Conservation (phyloP, 257 asterid species). For the Thymus mandschuricus region DNA sequence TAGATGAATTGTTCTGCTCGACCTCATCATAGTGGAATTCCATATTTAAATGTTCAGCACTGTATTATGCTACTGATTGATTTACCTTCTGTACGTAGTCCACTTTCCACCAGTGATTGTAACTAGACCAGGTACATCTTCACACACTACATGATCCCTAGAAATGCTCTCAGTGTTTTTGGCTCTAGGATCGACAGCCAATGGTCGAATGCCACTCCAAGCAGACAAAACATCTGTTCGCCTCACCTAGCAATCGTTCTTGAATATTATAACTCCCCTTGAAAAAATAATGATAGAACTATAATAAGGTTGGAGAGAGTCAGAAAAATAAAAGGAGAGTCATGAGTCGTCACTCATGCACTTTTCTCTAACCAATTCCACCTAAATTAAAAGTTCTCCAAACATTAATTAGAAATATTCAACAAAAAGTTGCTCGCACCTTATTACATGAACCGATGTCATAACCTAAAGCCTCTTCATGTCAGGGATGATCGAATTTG, state of each 20-base stretch:
- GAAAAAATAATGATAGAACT: conserved; percentile 14
- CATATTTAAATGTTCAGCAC: background rate
- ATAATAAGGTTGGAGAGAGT: conserved; percentile 17
- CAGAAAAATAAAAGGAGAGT: conserved; percentile 1
- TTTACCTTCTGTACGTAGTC: conserved; percentile 98
- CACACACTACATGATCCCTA: conserved; percentile 88
- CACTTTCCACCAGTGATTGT: conserved; percentile 99
- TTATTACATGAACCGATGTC: conserved; percentile 1
- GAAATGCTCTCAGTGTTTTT: conserved; percentile 91
- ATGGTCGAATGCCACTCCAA: conserved; percentile 99
- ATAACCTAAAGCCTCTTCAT: background rate
- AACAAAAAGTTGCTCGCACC: background rate
- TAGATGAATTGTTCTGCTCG: background rate
- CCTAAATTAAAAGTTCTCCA: background rate
- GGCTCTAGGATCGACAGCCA: conserved; percentile 93
- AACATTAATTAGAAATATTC: background rate
- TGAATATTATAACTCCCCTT: conserved; percentile 32
- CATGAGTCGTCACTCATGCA: conserved; percentile 2
- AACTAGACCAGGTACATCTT: conserved; percentile 90
- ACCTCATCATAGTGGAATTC: background rate
- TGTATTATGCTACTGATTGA: conserved; percentile 5
- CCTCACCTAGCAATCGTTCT: conserved; percentile 61
- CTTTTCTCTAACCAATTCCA: conserved; percentile 24
- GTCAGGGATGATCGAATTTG: background rate
- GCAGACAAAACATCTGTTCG: conserved; percentile 94